Conservation (phyloP, 1,284 basidiomycete species). For the Ceratobasidium sp. region DNA sequence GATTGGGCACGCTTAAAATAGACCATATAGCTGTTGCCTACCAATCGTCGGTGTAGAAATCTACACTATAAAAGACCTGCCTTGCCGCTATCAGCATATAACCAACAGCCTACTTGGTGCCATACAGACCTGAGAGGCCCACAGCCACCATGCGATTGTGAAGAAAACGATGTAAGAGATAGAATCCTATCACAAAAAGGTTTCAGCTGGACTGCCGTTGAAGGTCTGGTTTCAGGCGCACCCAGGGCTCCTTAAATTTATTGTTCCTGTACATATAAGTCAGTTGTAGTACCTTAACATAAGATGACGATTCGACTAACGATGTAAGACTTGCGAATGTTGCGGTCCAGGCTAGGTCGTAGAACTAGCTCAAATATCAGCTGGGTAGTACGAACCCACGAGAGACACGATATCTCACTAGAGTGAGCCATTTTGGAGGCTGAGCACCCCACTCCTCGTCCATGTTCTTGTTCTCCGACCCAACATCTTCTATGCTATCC, state of each 20-base stretch:
- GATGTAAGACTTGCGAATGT: constrained; percentile 12
- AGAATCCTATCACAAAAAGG: not conserved
- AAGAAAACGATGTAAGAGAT: constrained; percentile 8
- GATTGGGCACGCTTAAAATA: not conserved
- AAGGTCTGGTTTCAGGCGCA: not conserved
- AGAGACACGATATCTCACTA: not conserved
- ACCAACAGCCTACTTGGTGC: too few species aligned
- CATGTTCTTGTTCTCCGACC: not conserved
- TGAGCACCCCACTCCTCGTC: constrained; percentile 5
- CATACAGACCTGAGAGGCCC: constrained; percentile 5
- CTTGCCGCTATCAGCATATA: not conserved
- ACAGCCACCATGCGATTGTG: not conserved
- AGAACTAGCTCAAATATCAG: not conserved
- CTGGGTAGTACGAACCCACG: not conserved
- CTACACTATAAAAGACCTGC: constrained; percentile 12
- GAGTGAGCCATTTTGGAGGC: not conserved
- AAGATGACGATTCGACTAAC: not conserved
- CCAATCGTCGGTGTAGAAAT: constrained; percentile 24
- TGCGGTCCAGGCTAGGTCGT: constrained; percentile 5
- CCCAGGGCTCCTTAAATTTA: not conserved
- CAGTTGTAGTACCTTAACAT: not conserved
- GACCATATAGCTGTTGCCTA: not conserved
- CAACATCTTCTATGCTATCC: not conserved
- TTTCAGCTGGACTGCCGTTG: not conserved
- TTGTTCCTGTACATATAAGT: not conserved